phyloP scores from a whole-genome alignment of 495 filamentous ascomycete genomes.

The Astrothelium macrocarpum region DNA sequence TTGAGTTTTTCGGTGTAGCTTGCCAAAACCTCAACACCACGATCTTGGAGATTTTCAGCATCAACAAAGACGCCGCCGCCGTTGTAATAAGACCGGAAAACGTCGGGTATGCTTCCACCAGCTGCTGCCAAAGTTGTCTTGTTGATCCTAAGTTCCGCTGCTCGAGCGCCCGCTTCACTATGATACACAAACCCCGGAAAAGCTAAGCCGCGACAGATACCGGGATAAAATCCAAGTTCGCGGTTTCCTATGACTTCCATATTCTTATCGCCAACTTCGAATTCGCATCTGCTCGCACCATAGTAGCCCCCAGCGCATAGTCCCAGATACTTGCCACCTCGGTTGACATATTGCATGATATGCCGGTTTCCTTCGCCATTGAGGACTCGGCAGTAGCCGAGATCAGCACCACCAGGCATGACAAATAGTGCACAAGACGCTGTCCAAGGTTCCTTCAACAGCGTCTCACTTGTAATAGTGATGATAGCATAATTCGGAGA shows the following conservation, averaged over 20 bases:
- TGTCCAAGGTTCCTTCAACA: slow-evolving; percentile 89
- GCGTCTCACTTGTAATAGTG: slow-evolving; percentile 62
- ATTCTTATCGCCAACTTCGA: slow-evolving; percentile 56
- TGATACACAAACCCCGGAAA: slow-evolving; percentile 88
- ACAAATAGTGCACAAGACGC: slow-evolving; percentile 81
- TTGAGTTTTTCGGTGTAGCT: slow-evolving; percentile 67
- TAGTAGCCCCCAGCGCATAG: slow-evolving; percentile 96
- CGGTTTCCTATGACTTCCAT: slow-evolving; percentile 80
- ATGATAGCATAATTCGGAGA: slow-evolving; percentile 90
- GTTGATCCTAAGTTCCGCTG: slow-evolving; percentile 55
- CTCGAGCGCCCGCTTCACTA: slow-evolving; percentile 76
- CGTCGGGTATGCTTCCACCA: slow-evolving; percentile 42
- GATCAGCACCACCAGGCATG: slow-evolving; percentile 88
- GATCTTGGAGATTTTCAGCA: slow-evolving; percentile 49
- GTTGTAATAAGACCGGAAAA: slow-evolving; percentile 80
- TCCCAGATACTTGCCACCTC: slow-evolving; percentile 79
- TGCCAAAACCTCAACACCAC: slow-evolving; percentile 71
- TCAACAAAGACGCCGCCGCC: slow-evolving; percentile 93
- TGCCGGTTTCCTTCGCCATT: slow-evolving; percentile 80
- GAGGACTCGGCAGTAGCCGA: slow-evolving; percentile 79
- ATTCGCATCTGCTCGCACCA: slow-evolving; percentile 70
- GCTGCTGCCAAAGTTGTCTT: slow-evolving; percentile 46
- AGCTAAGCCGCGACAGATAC: slow-evolving; percentile 73
- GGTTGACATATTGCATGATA: slow-evolving; percentile 73
- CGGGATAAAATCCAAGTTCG: slow-evolving; percentile 83